Base-by-base conservation (phyloP, 768 basidiomycete genomes). In the Neoboletus subvelutipes region DNA sequence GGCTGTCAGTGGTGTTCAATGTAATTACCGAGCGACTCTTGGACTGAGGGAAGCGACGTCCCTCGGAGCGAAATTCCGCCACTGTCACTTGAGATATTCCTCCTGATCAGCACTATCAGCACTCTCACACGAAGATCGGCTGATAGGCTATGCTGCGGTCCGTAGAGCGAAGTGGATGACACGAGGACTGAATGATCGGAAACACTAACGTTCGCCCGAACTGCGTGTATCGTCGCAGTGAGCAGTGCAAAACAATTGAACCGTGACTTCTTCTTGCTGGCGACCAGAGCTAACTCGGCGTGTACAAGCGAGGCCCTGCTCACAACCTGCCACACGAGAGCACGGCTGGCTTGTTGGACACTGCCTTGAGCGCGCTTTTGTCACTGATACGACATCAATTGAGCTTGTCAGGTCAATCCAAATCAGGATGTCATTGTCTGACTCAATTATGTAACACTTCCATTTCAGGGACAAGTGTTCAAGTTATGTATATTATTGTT, bases 391-490 rank as follows among this genome's bases (percentile, higher is more conserved):
- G 29, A 29, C 29, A 4, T 33, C 12, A 4, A 34, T 34, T 31
- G 29, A 31, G 9, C 13, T 11, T 36, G 36, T 37, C 36, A 37
- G 17, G 40, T 12, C 29, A 20, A 49, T 18, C 34, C 47, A 17
- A 51, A 51, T 50, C 34, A 10, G 48, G 53, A n/a, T 26, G 3
- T 6, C 29, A 53, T 63, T 39, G 48, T 54, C 12, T n/a, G 6
- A 15, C 29, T 9, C 10, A 40, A 18, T 65, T 57, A 66, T 43
- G 50, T 67, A 64, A 62, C 4, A 5, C 5, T 26, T 43, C 61
- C 53, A 28, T 56, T 64, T 43, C 7, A 15, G 60, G 47, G 8
- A 70, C 58, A 68, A 63, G 22, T 40, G 57, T 50, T 40, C 34
- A 17, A 42, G 11, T 20, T 37, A 52, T 28, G 28, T 28, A 28